Evolutionary conservation across 2,329 filamentous ascomycete genomes (phyloP), one percentile per base, ranked within the genome.

Genomic region (Phoma sp.): DNA sequence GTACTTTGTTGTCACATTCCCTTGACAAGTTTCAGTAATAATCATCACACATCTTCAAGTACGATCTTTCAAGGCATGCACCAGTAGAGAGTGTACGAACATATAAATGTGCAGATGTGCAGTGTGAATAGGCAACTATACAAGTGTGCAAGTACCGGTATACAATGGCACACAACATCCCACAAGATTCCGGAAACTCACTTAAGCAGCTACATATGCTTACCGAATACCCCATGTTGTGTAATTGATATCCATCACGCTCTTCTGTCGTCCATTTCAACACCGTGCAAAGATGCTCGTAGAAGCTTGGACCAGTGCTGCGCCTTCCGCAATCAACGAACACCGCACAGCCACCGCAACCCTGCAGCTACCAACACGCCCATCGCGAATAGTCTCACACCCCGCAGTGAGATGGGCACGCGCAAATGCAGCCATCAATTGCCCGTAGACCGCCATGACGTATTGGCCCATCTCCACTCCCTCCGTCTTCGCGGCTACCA

Each of bases 381-480:
- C 68, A 56, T 56, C 58, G 53, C 54, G 52, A 61, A 61, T 44
- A 38, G 55, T 33, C 40, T 51, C 56, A 60, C 61, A 61, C 57
- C 63, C 64, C 62, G 63, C 65, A 59, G 65, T 72, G 65, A 68
- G 62, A 69, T 70, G 70, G 61, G 62, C 64, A 60, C 63, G 73
- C 65, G 67, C 71, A 69, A 65, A 74, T 74, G 73, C 66, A 70
- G 70, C 66, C 56, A 65, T 67, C 67, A 65, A 64, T 68, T 69
- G 68, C 54, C 54, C 64, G 64, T 70, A 74, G 68, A 71, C 70
- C 70, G 74, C 73, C 73, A 76, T 76, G 82, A 96, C 95, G 91
- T 96, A 96, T 84, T 96, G 91, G 91, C 91, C 91, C 71, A 85
- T 92, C 76, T 91, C 90, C 76, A 90, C 90, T 74, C 90, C 91